phyloP scores from a whole-genome alignment of 2,329 filamentous ascomycete genomes.

The Cladorrhinum sp. region DNA sequence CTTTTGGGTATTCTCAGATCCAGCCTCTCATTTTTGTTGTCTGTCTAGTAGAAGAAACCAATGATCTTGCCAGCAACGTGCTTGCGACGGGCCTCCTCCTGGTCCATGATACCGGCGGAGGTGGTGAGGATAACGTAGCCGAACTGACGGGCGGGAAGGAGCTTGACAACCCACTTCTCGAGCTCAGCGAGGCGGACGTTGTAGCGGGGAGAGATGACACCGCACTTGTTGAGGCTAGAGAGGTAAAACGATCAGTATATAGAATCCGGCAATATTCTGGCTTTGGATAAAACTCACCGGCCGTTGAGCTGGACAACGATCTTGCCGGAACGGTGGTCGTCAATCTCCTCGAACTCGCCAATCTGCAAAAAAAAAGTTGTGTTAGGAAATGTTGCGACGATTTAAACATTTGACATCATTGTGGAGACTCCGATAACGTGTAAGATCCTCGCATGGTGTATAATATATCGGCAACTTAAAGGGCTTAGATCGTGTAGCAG shows the following conservation, averaged over 20 bases:
- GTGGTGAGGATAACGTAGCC: conserved; percentile 99
- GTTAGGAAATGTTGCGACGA: conserved; percentile 78
- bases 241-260: conserved; percentile 9
- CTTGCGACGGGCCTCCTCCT: conserved; percentile 98
- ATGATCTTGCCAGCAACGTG: conserved; percentile 99
- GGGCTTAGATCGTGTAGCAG: conserved; percentile 79
- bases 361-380: conserved; percentile 61
- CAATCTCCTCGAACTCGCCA: conserved; percentile 98
- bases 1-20: conserved; percentile 15
- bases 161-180: conserved; percentile 99
- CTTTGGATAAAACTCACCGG: conserved; percentile 46
- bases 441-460: conserved; percentile 81
- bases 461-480: conserved; percentile 99
- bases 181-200: conserved; percentile 97
- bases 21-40: conserved; percentile 18
- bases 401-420: conserved; percentile 92
- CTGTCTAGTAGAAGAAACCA: conserved; percentile 92
- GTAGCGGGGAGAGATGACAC: conserved; percentile 99
- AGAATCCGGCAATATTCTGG: conserved; percentile 8
- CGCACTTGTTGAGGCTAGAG: conserved; percentile 83
- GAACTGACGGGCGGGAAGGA: conserved; percentile 99
- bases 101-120: conserved; percentile 99
- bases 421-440: conserved; percentile 77
- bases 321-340: conserved; percentile 99
- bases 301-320: conserved; percentile 99